These are phyloP conservation scores for Trichoderma sp. DNA, from an alignment of 2,329 filamentous ascomycete genomes.

Conservation along the genomic window DNA sequence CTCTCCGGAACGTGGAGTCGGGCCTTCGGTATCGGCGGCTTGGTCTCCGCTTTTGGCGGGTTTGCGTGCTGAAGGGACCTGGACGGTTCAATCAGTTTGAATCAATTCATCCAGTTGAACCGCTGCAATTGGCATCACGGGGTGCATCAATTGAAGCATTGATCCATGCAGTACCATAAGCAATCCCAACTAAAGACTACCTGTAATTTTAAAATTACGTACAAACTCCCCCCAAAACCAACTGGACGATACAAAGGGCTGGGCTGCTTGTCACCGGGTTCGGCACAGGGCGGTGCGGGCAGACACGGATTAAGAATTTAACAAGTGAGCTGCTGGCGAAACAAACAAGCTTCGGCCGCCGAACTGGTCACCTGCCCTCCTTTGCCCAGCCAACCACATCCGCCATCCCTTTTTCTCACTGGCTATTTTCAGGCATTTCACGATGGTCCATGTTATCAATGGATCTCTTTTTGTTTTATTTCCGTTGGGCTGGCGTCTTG, in stretches of 20 bases:
- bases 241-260: neutral
- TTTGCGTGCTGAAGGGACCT: too few relatives aligned
- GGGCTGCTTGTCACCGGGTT: neutral
- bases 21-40: constrained; percentile 3
- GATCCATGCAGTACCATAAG: neutral
- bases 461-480: neutral
- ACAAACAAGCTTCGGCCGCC: neutral
- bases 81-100: neutral
- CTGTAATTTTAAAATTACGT: neutral
- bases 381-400: neutral
- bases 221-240: neutral
- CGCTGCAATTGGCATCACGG: neutral
- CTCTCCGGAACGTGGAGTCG: constrained; percentile 1
- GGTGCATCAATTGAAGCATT: neutral
- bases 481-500: neutral
- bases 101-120: too few relatives aligned
- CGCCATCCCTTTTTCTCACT: neutral
- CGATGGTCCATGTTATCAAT: neutral
- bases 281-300: constrained; percentile 15
- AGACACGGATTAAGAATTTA: neutral
- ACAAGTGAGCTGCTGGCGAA: neutral
- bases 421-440: neutral
- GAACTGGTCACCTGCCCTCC: neutral
- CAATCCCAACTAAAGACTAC: neutral
- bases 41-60: constrained; percentile 8